phyloP scores from a whole-genome alignment of 192 early-diverging fungal genomes.

The Bifiguratus adelaidae region DNA sequence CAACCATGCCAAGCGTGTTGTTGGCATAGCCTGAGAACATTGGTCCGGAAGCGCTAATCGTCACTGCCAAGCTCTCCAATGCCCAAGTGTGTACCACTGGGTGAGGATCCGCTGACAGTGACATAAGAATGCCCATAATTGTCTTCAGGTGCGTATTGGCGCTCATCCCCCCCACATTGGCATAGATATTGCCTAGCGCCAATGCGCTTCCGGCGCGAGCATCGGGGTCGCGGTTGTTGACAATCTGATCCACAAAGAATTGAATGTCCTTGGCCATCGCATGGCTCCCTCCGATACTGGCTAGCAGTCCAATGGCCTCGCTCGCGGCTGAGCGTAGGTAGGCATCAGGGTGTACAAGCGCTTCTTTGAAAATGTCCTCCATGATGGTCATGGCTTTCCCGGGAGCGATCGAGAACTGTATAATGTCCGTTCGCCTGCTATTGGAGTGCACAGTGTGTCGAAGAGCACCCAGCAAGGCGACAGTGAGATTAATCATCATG shows the following conservation, averaged over 20 bases:
- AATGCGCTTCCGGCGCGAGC: slow-evolving; percentile 86
- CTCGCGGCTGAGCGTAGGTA: slow-evolving; percentile 65
- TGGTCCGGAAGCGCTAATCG: slow-evolving; percentile 76
- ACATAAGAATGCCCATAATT: slow-evolving; percentile 81
- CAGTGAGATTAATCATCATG: slow-evolving; percentile 68
- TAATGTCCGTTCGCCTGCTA: neutral
- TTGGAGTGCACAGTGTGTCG: no score
- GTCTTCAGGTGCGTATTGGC: slow-evolving; percentile 74
- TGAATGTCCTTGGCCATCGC: slow-evolving; percentile 67
- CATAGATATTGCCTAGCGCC: slow-evolving; percentile 82
- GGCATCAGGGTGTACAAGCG: slow-evolving; percentile 56
- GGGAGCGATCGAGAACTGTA: no score
- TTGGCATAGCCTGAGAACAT: slow-evolving; percentile 90
- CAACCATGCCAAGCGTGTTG: slow-evolving; percentile 74
- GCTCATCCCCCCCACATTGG: slow-evolving; percentile 83
- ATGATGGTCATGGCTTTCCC: no score
- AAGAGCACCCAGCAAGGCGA: slow-evolving; percentile 59
- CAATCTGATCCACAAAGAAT: slow-evolving; percentile 73
- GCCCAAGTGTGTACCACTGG: slow-evolving; percentile 94
- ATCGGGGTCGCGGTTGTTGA: slow-evolving; percentile 89
- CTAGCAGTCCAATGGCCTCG: slow-evolving; percentile 73
- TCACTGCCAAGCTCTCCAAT: slow-evolving; percentile 69
- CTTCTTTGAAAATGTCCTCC: no score
- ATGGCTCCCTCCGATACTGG: slow-evolving; percentile 51
- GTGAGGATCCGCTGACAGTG: slow-evolving; percentile 85